A percentile compares a stretch with the other conserved stretches of the same genome.
Conservation (phyloP, 306 rosid species). For the Pyrus bretschneideri region DNA sequence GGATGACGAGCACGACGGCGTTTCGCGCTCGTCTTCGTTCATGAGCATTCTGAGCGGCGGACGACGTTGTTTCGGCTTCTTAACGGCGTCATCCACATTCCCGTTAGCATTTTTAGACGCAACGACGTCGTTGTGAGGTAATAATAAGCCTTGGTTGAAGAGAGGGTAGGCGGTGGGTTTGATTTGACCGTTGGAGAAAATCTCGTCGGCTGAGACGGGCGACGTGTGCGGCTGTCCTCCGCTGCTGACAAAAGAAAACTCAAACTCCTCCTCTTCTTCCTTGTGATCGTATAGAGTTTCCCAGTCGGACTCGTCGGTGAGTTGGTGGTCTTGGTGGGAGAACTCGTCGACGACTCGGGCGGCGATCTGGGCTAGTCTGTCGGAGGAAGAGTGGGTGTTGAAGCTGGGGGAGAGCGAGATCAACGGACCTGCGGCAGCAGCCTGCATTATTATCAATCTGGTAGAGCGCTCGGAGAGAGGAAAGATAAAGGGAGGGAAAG, state of each 20-base stretch:
- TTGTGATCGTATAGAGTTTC: neutral
- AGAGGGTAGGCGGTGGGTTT: conserved; percentile 48
- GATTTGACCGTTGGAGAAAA: conserved; percentile 80
- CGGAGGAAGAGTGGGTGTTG: conserved; percentile 52
- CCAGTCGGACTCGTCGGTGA: neutral
- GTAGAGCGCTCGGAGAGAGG: neutral
- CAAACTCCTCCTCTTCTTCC: conserved; percentile 38
- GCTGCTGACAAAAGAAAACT: conserved; percentile 43
- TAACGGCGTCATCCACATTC: neutral
- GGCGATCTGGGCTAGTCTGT: conserved; percentile 58
- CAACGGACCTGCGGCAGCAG: conserved; percentile 20
- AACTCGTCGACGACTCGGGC: conserved; percentile 56
- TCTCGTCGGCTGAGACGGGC: conserved; percentile 71
- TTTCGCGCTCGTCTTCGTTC: conserved; percentile 64
- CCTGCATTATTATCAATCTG: conserved; percentile 21
- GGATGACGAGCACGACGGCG: conserved; percentile 57
- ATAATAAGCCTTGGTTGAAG: conserved; percentile 36
- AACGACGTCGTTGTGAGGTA: neutral
- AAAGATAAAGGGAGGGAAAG: conserved; percentile 7
- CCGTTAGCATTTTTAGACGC: neutral
- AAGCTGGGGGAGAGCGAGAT: conserved; percentile 64
- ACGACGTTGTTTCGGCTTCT: conserved; percentile 25
- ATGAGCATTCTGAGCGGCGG: conserved; percentile 57
- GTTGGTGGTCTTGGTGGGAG: conserved; percentile 1
- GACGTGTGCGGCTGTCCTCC: conserved; percentile 25